These are phyloP conservation scores for Colletotrichum melonis DNA, from an alignment of 2,329 filamentous ascomycete species.

Conservation along the genomic window DNA sequence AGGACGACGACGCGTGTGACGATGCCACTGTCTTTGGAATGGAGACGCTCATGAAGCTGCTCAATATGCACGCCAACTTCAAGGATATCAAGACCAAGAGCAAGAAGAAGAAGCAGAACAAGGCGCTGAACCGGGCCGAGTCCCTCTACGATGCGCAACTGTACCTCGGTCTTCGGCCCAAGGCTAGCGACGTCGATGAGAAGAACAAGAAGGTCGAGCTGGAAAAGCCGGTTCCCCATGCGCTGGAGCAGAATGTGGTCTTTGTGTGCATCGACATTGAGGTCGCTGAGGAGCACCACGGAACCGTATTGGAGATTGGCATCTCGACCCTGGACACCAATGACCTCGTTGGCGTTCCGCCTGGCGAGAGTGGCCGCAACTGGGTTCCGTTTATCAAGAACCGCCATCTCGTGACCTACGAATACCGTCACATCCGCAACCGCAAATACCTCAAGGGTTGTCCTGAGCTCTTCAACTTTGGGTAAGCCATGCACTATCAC, in stretches of 20 bases:
- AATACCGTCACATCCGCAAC: slow-evolving; percentile 77
- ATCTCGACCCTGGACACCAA: slow-evolving; percentile 82
- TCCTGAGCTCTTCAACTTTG: slow-evolving; percentile 81
- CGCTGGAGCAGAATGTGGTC: slow-evolving; percentile 49
- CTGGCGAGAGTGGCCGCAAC: slow-evolving; percentile 69
- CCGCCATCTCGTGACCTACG: slow-evolving; percentile 81
- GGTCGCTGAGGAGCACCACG: slow-evolving; percentile 75
- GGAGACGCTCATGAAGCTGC: slow-evolving; percentile 21
- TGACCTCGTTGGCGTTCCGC: slow-evolving; percentile 62
- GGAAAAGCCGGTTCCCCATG: slow-evolving; percentile 11
- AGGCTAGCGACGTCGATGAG: not conserved
- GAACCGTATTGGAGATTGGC: slow-evolving; percentile 85
- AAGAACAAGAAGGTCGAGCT: slow-evolving; percentile 17
- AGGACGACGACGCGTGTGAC: slow-evolving; percentile 10
- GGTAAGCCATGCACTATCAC: slow-evolving; percentile 55
- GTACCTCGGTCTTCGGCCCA: slow-evolving; percentile 33
- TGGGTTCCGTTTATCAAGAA: slow-evolving; percentile 77
- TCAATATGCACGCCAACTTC: slow-evolving; percentile 37
- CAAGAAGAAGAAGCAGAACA: slow-evolving; percentile 28
- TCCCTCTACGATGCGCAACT: slow-evolving; percentile 27
- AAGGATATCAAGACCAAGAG: slow-evolving; percentile 38
- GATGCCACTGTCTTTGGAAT: slow-evolving; percentile 9
- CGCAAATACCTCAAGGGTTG: slow-evolving; percentile 76
- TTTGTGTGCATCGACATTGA: slow-evolving; percentile 88
- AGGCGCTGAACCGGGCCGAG: slow-evolving; percentile 19